phyloP scores from a whole-genome alignment of 2,329 filamentous ascomycete genomes.

The Bisporella sp. region DNA sequence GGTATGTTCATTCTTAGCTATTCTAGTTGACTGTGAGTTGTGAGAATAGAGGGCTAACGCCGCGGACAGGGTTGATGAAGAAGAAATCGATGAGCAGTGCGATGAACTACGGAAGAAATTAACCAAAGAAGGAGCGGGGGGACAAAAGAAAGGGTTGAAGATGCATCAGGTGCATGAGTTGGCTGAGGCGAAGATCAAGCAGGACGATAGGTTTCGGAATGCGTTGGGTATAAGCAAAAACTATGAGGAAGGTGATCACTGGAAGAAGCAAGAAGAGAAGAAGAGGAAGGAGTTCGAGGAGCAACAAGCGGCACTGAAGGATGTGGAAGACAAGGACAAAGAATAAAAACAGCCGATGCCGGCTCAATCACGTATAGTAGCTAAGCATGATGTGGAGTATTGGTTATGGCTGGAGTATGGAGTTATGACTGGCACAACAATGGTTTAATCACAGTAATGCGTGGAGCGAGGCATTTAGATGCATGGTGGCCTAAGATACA shows the following conservation, averaged over 20 bases:
- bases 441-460: too few relatives aligned
- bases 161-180: slow-evolving; percentile 93
- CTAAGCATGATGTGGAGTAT: background rate
- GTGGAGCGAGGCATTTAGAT: too few relatives aligned
- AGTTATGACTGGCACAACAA: background rate
- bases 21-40: background rate
- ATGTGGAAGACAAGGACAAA: background rate
- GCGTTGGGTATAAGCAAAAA: slow-evolving; percentile 82
- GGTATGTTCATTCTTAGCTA: slow-evolving; percentile 38
- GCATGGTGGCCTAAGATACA: background rate
- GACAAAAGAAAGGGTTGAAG: slow-evolving; percentile 60
- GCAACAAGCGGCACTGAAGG: background rate
- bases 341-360: background rate
- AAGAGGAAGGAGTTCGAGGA: slow-evolving; percentile 24
- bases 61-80: slow-evolving; percentile 62
- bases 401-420: background rate
- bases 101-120: slow-evolving; percentile 59
- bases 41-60: slow-evolving; percentile 3
- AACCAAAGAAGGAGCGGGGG: slow-evolving; percentile 33
- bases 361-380: too few relatives aligned
- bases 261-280: slow-evolving; percentile 76
- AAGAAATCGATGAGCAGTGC: slow-evolving; percentile 79
- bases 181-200: slow-evolving; percentile 91
- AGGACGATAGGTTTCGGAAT: slow-evolving; percentile 80
- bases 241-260: slow-evolving; percentile 81